A percentile compares a stretch with the other conserved stretches of the same genome.
Conservation (phyloP, 2,329 filamentous ascomycete species). For the Colletotrichum sp. region DNA sequence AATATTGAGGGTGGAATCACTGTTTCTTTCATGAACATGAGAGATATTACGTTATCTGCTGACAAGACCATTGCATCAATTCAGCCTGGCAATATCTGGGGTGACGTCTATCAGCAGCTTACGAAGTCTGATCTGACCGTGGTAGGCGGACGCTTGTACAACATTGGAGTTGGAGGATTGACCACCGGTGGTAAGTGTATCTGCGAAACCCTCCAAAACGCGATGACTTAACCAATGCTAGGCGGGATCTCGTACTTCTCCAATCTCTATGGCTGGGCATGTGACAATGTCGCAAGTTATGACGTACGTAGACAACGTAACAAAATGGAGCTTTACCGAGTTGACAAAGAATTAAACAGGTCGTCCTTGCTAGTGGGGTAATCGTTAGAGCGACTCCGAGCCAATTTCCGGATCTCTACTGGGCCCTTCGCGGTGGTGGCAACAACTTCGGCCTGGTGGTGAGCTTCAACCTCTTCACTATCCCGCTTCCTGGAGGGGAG, state of each 20-base stretch:
- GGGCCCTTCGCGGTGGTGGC: slow-evolving; percentile 60
- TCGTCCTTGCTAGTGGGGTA: slow-evolving; percentile 50
- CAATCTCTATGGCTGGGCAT: slow-evolving; percentile 44
- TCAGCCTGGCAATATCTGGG: slow-evolving; percentile 45
- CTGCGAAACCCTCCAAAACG: no score
- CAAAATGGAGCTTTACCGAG: neutral
- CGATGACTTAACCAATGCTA: slow-evolving; percentile 12
- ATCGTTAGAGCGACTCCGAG: slow-evolving; percentile 44
- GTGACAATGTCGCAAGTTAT: slow-evolving; percentile 42
- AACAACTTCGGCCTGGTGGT: slow-evolving; percentile 63
- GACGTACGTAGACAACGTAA: neutral
- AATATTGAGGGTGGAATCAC: slow-evolving; percentile 11
- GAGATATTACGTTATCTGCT: slow-evolving; percentile 23
- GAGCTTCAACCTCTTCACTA: slow-evolving; percentile 48
- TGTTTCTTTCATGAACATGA: slow-evolving; percentile 10
- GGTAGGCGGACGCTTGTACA: slow-evolving; percentile 41
- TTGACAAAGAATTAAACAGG: slow-evolving; percentile 15
- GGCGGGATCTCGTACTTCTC: slow-evolving; percentile 28
- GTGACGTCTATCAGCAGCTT: slow-evolving; percentile 37
- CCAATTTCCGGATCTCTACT: slow-evolving; percentile 58
- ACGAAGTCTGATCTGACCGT: slow-evolving; percentile 36
- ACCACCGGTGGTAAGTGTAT: slow-evolving; percentile 32
- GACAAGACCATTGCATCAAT: slow-evolving; percentile 36
- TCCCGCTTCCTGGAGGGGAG: slow-evolving; percentile 32
- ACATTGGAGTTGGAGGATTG: slow-evolving; percentile 46